Evolutionary conservation across 139 green algal genomes (phyloP).

Genomic region (Pleodorina starrii): DNA sequence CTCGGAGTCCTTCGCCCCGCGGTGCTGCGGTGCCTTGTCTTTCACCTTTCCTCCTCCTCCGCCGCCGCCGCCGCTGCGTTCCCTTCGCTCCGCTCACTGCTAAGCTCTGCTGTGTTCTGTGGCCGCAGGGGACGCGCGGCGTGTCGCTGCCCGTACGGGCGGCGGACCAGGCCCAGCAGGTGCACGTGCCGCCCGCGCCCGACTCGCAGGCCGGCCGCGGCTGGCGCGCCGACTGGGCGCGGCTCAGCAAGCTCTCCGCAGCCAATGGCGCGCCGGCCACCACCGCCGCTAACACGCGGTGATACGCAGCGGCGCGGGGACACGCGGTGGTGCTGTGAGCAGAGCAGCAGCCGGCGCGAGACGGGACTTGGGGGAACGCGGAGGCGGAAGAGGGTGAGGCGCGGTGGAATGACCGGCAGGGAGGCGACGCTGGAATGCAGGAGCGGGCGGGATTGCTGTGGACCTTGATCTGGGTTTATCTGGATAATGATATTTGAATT

Average conservation of each 20-base stretch:
- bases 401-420: not conserved
- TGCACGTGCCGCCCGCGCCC: not conserved
- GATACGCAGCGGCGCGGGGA: not conserved
- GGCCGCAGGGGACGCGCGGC: not conserved
- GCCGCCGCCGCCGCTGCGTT: too few species aligned
- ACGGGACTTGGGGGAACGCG: not conserved
- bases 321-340: not conserved
- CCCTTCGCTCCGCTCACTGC: too few species aligned
- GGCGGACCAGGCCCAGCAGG: constrained; percentile 7
- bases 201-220: constrained; percentile 40
- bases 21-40: too few species aligned
- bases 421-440: too few species aligned
- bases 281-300: not conserved
- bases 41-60: too few species aligned
- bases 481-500: too few species aligned
- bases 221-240: constrained; percentile 44
- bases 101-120: too few species aligned
- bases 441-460: too few species aligned
- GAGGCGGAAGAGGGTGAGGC: not conserved
- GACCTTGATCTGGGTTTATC: too few species aligned
- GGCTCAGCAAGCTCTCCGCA: constrained; percentile 28
- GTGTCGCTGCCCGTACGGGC: not conserved
- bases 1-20: too few species aligned
- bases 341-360: not conserved
- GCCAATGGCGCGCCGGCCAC: not conserved